These are phyloP conservation scores for Mycena latifolia DNA, from an alignment of 768 basidiomycete species.

Conservation along the genomic window DNA sequence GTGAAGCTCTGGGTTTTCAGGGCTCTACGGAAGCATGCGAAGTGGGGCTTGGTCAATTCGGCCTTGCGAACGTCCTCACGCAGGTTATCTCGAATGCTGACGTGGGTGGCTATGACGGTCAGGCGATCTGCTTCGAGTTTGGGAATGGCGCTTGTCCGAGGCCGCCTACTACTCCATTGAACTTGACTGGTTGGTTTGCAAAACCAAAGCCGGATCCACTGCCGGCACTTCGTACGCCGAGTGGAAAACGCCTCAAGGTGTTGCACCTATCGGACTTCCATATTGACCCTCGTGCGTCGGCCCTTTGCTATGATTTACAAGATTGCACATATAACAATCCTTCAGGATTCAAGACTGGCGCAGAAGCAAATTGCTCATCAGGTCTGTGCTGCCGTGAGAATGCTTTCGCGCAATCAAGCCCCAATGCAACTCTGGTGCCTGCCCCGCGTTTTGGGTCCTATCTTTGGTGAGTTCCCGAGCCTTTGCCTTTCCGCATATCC, in stretches of 20 bases:
- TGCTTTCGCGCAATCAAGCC: constrained; percentile 61
- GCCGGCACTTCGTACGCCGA: constrained; percentile 66
- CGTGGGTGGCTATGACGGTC: constrained; percentile 78
- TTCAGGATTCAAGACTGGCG: constrained; percentile 73
- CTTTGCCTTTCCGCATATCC: not conserved
- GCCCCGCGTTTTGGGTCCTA: constrained; percentile 80
- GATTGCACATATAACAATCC: constrained; percentile 6
- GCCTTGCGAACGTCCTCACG: constrained; percentile 70
- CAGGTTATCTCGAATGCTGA: constrained; percentile 80
- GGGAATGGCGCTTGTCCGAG: constrained; percentile 55
- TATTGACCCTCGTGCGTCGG: constrained; percentile 72
- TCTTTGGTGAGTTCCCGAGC: constrained; percentile 56
- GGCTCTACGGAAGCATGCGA: constrained; percentile 58
- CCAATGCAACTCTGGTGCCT: constrained; percentile 61
- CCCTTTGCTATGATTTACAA: constrained; percentile 7
- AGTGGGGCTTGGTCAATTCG: constrained; percentile 58
- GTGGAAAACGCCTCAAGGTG: constrained; percentile 76
- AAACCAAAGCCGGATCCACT: constrained; percentile 81
- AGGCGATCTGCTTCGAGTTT: constrained; percentile 52
- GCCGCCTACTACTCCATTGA: constrained; percentile 68
- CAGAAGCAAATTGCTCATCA: constrained; percentile 79
- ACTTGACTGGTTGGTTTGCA: constrained; percentile 76
- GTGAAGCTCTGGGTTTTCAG: constrained; percentile 64
- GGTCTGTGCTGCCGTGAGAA: constrained; percentile 75
- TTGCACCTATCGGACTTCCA: constrained; percentile 83